These are phyloP conservation scores for Candida multigemmis DNA, from an alignment of 805 yeast species.

Conservation along the genomic window DNA sequence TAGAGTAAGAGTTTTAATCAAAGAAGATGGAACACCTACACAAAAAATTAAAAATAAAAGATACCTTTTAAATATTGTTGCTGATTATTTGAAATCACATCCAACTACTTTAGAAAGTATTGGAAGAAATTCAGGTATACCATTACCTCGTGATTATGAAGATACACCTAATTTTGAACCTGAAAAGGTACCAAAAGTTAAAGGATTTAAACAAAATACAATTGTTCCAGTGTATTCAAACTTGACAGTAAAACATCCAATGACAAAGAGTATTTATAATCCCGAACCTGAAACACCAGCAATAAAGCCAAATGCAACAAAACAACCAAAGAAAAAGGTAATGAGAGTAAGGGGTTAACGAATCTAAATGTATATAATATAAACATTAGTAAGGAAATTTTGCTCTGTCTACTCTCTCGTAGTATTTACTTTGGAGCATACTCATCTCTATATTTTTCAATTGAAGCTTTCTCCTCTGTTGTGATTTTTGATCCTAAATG, in stretches of 20 bases:
- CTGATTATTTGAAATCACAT: constrained; percentile 50
- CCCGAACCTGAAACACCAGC: constrained; percentile 35
- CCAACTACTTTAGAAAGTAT: constrained; percentile 65
- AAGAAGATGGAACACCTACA: constrained; percentile 35
- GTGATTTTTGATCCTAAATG: constrained; percentile 50
- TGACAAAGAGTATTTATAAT: constrained; percentile 61
- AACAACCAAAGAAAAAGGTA: constrained; percentile 45
- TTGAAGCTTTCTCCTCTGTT: constrained; percentile 46
- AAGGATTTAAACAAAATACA: constrained; percentile 77
- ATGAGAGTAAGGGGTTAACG: constrained; percentile 51
- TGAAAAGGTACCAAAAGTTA: constrained; percentile 63
- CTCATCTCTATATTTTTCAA: constrained; percentile 48
- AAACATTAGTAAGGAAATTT: too few species aligned
- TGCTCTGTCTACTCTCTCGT: background rate
- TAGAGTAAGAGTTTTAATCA: constrained; percentile 72
- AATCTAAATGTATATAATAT: too few species aligned
- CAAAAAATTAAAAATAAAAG: constrained; percentile 44
- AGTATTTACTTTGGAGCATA: constrained; percentile 32
- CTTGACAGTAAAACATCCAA: constrained; percentile 75
- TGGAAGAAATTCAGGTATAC: constrained; percentile 39
- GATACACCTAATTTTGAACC: constrained; percentile 43
- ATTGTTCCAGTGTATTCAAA: constrained; percentile 85
- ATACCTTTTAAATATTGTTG: constrained; percentile 50
- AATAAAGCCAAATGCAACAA: constrained; percentile 28
- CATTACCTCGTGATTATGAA: constrained; percentile 54